Evolutionary conservation across 805 yeast genomes (phyloP).

Genomic region (Starmerella sirachaensis): DNA sequence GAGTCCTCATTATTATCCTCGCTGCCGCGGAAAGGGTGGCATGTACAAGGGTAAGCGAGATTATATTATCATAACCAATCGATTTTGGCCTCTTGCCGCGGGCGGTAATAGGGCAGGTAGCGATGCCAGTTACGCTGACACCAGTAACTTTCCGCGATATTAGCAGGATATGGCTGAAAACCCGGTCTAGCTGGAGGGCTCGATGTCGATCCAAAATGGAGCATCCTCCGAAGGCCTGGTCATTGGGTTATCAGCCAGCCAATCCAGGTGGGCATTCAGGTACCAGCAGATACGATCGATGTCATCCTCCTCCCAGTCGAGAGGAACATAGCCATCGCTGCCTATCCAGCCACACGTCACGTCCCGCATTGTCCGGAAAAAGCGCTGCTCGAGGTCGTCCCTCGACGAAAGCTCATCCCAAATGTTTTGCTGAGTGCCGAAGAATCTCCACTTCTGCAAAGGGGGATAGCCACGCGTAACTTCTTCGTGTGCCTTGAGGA

Average conservation of each 20-base stretch:
- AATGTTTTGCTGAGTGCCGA: conserved; percentile 16
- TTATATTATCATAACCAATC: too few species aligned
- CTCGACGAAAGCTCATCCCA: conserved; percentile 5
- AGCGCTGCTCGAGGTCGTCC: conserved; percentile 17
- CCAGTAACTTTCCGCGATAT: too few species aligned
- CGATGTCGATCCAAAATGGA: conserved; percentile 9
- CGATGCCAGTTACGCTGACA: too few species aligned
- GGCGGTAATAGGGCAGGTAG: too few species aligned
- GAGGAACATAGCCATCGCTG: conserved; percentile 11
- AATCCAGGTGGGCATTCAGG: conserved; percentile 14
- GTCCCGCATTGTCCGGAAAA: conserved; percentile 13
- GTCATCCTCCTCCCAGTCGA: conserved; percentile 17
- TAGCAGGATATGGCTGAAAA: too few species aligned
- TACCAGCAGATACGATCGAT: conserved; percentile 14
- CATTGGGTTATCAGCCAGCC: conserved; percentile 19
- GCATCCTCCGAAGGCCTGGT: neutral
- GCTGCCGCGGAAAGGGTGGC: too few species aligned
- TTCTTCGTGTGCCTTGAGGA: conserved; percentile 13
- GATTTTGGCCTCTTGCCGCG: too few species aligned
- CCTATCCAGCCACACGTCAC: conserved; percentile 22
- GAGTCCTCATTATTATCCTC: too few species aligned
- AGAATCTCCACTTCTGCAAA: conserved; percentile 13
- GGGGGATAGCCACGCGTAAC: conserved; percentile 17
- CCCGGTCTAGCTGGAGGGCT: neutral
- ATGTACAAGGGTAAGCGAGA: too few species aligned